These are phyloP conservation scores for Penicillium corylophilum DNA, from an alignment of 2,329 filamentous ascomycete genomes.

Conservation along the genomic window DNA sequence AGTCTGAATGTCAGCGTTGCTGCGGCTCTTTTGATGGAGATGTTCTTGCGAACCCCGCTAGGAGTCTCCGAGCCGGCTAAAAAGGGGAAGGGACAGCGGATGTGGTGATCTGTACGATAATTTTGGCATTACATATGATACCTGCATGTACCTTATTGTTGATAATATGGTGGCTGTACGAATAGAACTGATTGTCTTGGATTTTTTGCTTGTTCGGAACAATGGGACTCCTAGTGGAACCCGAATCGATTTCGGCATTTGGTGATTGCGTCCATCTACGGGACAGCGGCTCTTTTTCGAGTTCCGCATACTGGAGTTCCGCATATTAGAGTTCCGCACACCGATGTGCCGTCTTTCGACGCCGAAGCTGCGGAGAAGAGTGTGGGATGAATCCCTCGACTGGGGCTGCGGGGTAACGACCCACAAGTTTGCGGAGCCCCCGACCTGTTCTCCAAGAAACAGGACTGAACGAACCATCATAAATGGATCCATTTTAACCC, in stretches of 20 bases:
- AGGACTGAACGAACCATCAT: background rate
- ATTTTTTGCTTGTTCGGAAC: background rate
- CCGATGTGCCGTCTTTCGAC: slow-evolving; percentile 5
- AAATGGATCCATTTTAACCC: background rate
- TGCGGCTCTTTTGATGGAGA: slow-evolving; percentile 64
- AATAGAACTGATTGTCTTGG: background rate
- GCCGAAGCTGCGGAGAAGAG: slow-evolving; percentile 7
- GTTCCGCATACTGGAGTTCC: background rate
- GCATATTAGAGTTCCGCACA: background rate
- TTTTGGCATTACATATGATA: slow-evolving; percentile 10
- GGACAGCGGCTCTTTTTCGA: background rate
- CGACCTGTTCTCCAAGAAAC: background rate
- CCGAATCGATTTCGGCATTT: background rate
- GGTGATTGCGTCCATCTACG: background rate
- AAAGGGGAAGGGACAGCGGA: slow-evolving; percentile 18
- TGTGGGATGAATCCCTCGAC: slow-evolving; percentile 5
- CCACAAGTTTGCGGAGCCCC: background rate
- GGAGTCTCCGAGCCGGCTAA: slow-evolving; percentile 21
- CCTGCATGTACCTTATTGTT: slow-evolving; percentile 14
- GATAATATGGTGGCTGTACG: background rate
- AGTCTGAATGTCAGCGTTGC: slow-evolving; percentile 94
- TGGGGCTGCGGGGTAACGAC: slow-evolving; percentile 10
- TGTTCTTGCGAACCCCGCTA: slow-evolving; percentile 38
- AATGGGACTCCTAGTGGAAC: background rate
- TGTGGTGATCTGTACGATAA: slow-evolving; percentile 18